Percentiles rank a stretch among this genome's conserved stretches.
Conservation (phyloP, 169 alveolate species). For the Cryptosporidium parvum region DNA sequence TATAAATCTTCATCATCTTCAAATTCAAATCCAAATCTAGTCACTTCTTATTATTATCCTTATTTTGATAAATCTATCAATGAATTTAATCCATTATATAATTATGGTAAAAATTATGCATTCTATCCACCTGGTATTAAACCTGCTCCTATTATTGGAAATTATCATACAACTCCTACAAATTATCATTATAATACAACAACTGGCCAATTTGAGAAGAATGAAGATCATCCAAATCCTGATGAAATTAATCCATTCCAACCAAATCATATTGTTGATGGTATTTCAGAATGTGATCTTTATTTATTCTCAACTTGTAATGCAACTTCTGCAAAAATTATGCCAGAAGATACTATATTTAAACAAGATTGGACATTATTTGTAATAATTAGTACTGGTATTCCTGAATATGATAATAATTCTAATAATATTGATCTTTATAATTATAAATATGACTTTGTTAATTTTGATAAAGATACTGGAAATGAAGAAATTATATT, state of each 20-base stretch:
- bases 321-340: constrained; percentile 46
- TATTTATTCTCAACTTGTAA: constrained; percentile 51
- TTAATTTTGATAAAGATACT: not conserved
- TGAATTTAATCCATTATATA: constrained; percentile 22
- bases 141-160: constrained; percentile 47
- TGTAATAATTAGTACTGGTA: constrained; percentile 28
- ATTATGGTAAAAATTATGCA: constrained; percentile 45
- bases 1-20: not conserved
- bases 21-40: not conserved
- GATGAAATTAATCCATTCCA: constrained; percentile 30
- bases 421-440: not conserved
- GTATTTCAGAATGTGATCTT: constrained; percentile 26
- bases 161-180: constrained; percentile 5
- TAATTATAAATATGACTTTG: constrained; percentile 33
- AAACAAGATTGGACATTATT: constrained; percentile 49
- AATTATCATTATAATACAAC: constrained; percentile 16
- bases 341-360: not conserved
- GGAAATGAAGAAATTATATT: constrained; percentile 12
- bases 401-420: not conserved
- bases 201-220: constrained; percentile 24
- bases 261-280: constrained; percentile 46
- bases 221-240: not conserved
- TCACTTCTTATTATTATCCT: constrained; percentile 11
- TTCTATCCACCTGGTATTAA: constrained; percentile 51
- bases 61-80: not conserved